Conservation (phyloP, 192 early-diverging fungal species). For the Helicostylum pulchrum region DNA sequence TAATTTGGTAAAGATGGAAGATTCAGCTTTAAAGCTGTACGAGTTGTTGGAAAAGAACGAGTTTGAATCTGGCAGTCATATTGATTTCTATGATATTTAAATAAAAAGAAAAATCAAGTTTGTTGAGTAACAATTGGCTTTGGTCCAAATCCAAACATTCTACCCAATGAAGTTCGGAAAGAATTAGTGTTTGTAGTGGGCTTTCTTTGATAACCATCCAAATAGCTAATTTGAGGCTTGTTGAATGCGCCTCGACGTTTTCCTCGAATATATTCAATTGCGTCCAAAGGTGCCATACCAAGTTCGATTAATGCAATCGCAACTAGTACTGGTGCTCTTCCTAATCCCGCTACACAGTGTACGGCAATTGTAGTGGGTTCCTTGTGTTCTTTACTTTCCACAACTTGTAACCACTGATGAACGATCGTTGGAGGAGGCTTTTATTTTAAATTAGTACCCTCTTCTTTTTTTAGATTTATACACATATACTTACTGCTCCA, state of each 20-base stretch:
- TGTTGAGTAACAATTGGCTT: constrained; percentile 6
- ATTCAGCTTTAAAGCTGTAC: constrained; percentile 61
- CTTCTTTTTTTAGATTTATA: background rate
- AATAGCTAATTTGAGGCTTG: constrained; percentile 63
- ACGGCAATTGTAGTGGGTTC: constrained; percentile 64
- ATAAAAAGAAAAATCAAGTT: constrained; percentile 1
- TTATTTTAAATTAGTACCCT: background rate
- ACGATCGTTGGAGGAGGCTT: constrained; percentile 45
- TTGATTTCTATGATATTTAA: constrained; percentile 65
- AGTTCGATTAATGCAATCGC: constrained; percentile 73
- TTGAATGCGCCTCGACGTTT: constrained; percentile 77
- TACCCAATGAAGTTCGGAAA: constrained; percentile 22
- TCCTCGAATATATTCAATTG: constrained; percentile 67
- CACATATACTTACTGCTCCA: constrained; percentile 53
- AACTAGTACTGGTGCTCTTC: constrained; percentile 90
- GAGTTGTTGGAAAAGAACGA: constrained; percentile 54
- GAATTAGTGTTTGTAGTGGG: background rate
- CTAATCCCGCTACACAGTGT: constrained; percentile 94
- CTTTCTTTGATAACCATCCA: constrained; percentile 30
- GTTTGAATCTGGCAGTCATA: constrained; percentile 62
- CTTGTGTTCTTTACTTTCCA: constrained; percentile 14
- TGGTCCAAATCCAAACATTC: constrained; percentile 21
- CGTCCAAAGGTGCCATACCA: constrained; percentile 70
- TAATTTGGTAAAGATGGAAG: constrained; percentile 64
- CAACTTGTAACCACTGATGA: constrained; percentile 60